Evolutionary conservation across 169 alveolate species (phyloP), one percentile per base, ranked within the genome.

Genomic region (Plasmodium inui): DNA sequence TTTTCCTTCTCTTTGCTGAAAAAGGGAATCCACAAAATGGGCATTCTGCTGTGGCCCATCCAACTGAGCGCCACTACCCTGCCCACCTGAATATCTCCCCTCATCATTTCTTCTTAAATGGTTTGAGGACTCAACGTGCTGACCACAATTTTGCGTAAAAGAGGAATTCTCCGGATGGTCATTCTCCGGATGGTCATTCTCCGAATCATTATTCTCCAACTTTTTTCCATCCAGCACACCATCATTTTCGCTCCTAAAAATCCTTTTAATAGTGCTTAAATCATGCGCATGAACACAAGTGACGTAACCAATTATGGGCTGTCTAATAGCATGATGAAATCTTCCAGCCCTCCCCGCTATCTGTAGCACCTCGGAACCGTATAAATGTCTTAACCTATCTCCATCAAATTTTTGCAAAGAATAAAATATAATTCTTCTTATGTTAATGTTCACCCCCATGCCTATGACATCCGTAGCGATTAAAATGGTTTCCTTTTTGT

Each of bases 381-480:
- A 90, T 57, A 98, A 89, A 12, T 71, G 86, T 73, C 97, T 91
- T 57, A 82, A 90, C n/a, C 41, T 72, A 61, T 90, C 93, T 32
- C 98, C 97, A 76, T 94, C 96, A 34, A 55, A 95, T 91, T 98
- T 98, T n/a, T 41, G 44, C 32, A 97, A 19, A 19, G 96, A 95
- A 37, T 97, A 83, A 92, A 98, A 98, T n/a, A 98, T 96, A 2
- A 98, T 86, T 53, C 99, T 95, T 28, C 96, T 95, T 8, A 98
- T 98, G 19, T 96, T 92, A 72, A 97, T 96, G 89, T 98, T 98
- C 55, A 98, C 93, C 10, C 99, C 99, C 98, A 98, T 97, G 9
- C 99, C 99, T 37, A 98, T 97, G n/a, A 98, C 99, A 89, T 98
- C 99, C 0, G 99, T 97, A 4, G 99, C 98, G 14, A 98, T 96